These are phyloP conservation scores for Claviceps sp. DNA, from an alignment of 2,329 filamentous ascomycete genomes.

Conservation along the genomic window DNA sequence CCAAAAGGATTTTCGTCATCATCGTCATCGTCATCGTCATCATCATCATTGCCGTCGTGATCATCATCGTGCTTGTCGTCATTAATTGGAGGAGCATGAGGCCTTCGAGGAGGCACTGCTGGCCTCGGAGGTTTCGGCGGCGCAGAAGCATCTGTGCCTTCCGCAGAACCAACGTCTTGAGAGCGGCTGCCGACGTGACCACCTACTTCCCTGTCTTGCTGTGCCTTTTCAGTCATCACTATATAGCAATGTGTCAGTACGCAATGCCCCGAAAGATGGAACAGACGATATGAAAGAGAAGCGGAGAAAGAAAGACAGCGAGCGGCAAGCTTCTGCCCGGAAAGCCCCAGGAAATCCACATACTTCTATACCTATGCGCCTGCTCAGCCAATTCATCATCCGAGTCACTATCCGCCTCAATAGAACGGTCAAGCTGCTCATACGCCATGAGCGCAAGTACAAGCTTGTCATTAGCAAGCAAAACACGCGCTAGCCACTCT, in stretches of 20 bases:
- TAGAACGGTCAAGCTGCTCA: conserved; percentile 80
- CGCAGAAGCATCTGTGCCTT: background rate
- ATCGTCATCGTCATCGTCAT: conserved; percentile 47
- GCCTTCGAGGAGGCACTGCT: background rate
- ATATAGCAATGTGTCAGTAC: background rate
- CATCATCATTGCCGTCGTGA: conserved; percentile 61
- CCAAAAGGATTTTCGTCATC: conserved; percentile 82
- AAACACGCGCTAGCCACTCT: conserved; percentile 78
- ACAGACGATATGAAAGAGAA: conserved; percentile 4
- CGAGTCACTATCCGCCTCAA: conserved; percentile 61
- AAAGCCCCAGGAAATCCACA: background rate
- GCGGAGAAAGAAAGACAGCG: background rate
- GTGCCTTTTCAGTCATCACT: conserved; percentile 42
- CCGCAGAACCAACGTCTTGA: conserved; percentile 25
- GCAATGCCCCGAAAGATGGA: background rate
- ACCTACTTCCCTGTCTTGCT: conserved; percentile 23
- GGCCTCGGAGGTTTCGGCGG: conserved; percentile 29
- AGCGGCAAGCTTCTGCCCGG: conserved; percentile 8
- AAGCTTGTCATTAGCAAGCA: conserved; percentile 94
- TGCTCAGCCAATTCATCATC: conserved; percentile 56
- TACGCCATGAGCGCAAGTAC: conserved; percentile 87
- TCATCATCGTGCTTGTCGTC: conserved; percentile 24
- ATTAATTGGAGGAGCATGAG: conserved; percentile 6
- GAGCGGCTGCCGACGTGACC: conserved; percentile 20
- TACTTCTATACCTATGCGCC: conserved; percentile 49